Evolutionary conservation across 192 early-diverging fungal genomes (phyloP).

Genomic region (Mycoemilia scoparia): DNA sequence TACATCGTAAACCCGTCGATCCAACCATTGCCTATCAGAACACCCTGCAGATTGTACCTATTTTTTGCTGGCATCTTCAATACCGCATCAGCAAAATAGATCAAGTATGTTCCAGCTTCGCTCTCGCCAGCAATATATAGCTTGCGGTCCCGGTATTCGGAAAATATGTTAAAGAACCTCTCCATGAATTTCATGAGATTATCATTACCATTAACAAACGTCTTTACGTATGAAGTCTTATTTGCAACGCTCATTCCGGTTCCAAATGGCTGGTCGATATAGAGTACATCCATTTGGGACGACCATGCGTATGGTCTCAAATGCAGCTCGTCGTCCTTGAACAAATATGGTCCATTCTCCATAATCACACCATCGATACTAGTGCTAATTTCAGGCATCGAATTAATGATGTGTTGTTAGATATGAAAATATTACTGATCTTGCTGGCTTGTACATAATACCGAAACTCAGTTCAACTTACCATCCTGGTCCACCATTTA

Average conservation of each 20-base stretch:
- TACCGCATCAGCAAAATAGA: conserved; percentile 40
- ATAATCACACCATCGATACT: conserved; percentile 48
- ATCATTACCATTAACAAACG: conserved; percentile 19
- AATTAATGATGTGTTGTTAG: no score
- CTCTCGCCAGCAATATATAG: conserved; percentile 59
- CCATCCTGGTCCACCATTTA: conserved; percentile 50
- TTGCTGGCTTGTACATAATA: no score
- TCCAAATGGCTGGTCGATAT: conserved; percentile 49
- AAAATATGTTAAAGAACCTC: conserved; percentile 37
- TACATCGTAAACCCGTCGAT: conserved; percentile 44
- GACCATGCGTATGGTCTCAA: conserved; percentile 21
- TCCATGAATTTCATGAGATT: conserved; percentile 34
- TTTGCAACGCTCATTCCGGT: conserved; percentile 32
- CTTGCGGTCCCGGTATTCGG: conserved; percentile 24
- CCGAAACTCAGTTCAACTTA: no score
- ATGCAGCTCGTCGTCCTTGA: conserved; percentile 13
- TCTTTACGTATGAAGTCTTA: conserved; percentile 3
- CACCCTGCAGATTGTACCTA: conserved; percentile 19
- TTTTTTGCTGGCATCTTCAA: conserved; percentile 17
- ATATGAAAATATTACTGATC: no score
- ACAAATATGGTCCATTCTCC: conserved; percentile 44
- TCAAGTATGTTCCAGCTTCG: conserved; percentile 53
- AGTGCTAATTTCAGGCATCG: no score
- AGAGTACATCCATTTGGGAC: conserved; percentile 28
- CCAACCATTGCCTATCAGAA: conserved; percentile 64